Percentiles rank a stretch among this genome's conserved stretches.
Evolutionary conservation across 768 basidiomycete genomes (phyloP).

Genomic region (Russula griseocarnosa): DNA sequence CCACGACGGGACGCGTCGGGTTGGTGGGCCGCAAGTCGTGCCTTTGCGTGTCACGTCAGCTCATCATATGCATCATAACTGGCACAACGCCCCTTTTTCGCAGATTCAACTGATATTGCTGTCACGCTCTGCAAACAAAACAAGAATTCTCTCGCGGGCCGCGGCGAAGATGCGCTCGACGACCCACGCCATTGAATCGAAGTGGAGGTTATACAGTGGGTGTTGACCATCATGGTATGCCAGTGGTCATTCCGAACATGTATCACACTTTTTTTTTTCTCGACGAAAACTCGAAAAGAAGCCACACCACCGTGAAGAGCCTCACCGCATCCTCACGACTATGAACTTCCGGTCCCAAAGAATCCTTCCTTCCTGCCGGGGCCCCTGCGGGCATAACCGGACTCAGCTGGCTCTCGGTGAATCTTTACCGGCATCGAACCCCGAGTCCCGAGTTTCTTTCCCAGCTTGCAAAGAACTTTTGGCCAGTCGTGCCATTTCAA

Average conservation of each 20-base stretch:
- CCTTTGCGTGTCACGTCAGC: neutral
- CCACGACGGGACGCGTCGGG: neutral
- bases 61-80: neutral
- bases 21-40: neutral
- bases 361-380: neutral
- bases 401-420: too few relatives aligned
- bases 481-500: slow-evolving; percentile 1
- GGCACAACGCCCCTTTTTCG: neutral
- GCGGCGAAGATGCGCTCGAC: neutral
- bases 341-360: neutral
- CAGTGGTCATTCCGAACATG: neutral
- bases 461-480: slow-evolving; percentile 4
- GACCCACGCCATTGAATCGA: neutral
- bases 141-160: neutral
- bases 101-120: neutral
- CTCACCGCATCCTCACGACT: slow-evolving; percentile 2
- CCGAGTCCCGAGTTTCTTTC: neutral
- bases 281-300: slow-evolving; percentile 11
- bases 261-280: neutral
- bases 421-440: neutral
- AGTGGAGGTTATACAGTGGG: neutral
- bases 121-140: neutral
- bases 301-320: neutral
- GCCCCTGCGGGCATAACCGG: too few relatives aligned
- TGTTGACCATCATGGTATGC: neutral